Evolutionary conservation across 345 rosid species (phyloP), one percentile per base, ranked within the genome.

Genomic region (Tarenaya hassleriana): DNA sequence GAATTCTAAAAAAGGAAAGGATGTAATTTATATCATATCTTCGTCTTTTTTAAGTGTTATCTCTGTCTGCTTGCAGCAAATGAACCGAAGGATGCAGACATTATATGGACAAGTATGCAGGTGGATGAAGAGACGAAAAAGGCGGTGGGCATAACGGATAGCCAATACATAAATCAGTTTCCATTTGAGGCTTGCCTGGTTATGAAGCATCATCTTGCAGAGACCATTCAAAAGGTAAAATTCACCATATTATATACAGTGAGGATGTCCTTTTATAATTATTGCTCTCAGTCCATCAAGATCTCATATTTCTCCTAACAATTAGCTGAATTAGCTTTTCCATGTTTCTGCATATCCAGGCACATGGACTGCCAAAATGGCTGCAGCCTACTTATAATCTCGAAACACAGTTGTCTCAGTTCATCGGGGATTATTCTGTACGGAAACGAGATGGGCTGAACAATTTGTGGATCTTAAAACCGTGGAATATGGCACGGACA

Each of bases 131-230:
- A 86, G 52, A 60, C 64, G 59, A 91, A 74, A 71, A 91, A 75
- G 39, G 81, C 60, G 39, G 73, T 75, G 45, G 98, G 96, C 49
- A 62, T 91, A 58, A 80, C 92, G 31, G 86, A 82, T 67, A 69
- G 67, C 62, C 96, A 86, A 55, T 80, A 73, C 52, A 37, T 82
- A 24, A 91, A 84, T 53, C 98, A 91, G 61, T 91, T 86, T 72
- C 96, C 98, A 39, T 91, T 78, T 60, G 98, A 91, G 75, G 90
- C 95, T 33, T 91, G 92, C 66, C 67, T 91, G 60, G 98, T 86
- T 62, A 91, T 91, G 98, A 91, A 91, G 73, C 98, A 91, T 76
- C 95, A 86, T 87, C 77, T 91, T 72, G 98, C 96, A 1, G 92
- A 82, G 66, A 91, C 96, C 46, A 62, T 86, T 67, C 91, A 82